Percentiles rank a stretch among this genome's conserved stretches.
Conservation (phyloP, 1,139 yeast genomes). For the Nadsonia commutata region DNA sequence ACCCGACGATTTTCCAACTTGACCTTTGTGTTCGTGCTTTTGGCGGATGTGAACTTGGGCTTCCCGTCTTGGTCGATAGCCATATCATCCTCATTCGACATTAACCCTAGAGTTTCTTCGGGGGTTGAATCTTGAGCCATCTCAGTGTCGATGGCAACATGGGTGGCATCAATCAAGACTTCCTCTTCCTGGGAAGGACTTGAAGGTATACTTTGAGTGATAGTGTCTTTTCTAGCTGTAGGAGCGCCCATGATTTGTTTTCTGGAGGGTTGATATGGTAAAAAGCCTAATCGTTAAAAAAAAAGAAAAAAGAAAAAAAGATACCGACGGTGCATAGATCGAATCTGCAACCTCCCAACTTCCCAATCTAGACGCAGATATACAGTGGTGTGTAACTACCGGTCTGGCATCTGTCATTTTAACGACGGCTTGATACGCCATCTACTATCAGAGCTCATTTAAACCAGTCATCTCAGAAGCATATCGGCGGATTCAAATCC, state of each 20-base stretch:
- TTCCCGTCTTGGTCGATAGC: conserved; percentile 76
- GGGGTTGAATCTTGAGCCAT: conserved; percentile 15
- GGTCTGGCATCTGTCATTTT: no score
- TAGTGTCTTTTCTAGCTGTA: conserved; percentile 31
- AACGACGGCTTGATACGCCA: no score
- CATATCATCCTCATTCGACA: conserved; percentile 23
- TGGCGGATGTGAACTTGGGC: conserved; percentile 73
- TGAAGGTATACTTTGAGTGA: conserved; percentile 9
- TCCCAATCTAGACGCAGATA: neutral
- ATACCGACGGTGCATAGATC: neutral
- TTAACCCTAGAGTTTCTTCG: conserved; percentile 14
- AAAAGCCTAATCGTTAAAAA: neutral
- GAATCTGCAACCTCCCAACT: neutral
- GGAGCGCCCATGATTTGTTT: conserved; percentile 51
- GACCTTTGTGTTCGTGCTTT: conserved; percentile 49
- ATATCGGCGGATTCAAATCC: no score
- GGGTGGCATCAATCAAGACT: conserved; percentile 44
- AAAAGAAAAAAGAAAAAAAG: neutral
- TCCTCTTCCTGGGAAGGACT: conserved; percentile 31
- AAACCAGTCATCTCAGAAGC: no score
- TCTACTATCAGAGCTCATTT: no score
- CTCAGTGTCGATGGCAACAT: conserved; percentile 27
- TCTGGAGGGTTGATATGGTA: neutral
- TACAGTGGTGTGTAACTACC: no score
- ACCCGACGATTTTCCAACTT: conserved; percentile 79